Conservation (phyloP, 805 yeast genomes). For the Ogataea degrootiae region DNA sequence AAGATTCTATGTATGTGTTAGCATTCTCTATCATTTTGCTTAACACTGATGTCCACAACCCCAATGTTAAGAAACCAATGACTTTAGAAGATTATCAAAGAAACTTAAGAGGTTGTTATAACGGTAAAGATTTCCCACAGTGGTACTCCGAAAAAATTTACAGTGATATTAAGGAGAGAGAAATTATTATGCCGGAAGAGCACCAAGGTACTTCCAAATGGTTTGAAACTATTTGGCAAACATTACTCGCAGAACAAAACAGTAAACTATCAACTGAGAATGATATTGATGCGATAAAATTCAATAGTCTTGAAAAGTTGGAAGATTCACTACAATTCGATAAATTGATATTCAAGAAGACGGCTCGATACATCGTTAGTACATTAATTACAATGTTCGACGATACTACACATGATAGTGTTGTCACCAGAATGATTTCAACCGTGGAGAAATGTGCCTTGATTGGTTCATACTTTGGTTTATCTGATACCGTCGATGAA, state of each 20-base stretch:
- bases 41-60: conserved; percentile 91
- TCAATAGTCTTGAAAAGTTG: conserved; percentile 10
- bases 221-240: conserved; percentile 85
- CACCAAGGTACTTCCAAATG: conserved; percentile 90
- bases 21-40: conserved; percentile 91
- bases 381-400: conserved; percentile 76
- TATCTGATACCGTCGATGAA: conserved; percentile 55
- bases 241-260: conserved; percentile 50
- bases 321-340: conserved; percentile 52
- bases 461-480: conserved; percentile 62
- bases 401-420: conserved; percentile 86
- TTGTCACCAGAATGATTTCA: conserved; percentile 80
- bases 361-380: conserved; percentile 61
- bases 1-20: conserved; percentile 83
- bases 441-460: conserved; percentile 81
- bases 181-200: conserved; percentile 97
- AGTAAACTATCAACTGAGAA: conserved; percentile 19
- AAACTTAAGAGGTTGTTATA: conserved; percentile 77
- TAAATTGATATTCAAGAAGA: conserved; percentile 58
- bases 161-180: conserved; percentile 73
- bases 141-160: conserved; percentile 85
- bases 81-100: conserved; percentile 73
- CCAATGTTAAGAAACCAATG: conserved; percentile 91
- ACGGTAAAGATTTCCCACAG: conserved; percentile 69
- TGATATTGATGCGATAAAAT: conserved; percentile 2